Conservation (phyloP, 106 monocot genomes). For the Chionographis japonica region DNA sequence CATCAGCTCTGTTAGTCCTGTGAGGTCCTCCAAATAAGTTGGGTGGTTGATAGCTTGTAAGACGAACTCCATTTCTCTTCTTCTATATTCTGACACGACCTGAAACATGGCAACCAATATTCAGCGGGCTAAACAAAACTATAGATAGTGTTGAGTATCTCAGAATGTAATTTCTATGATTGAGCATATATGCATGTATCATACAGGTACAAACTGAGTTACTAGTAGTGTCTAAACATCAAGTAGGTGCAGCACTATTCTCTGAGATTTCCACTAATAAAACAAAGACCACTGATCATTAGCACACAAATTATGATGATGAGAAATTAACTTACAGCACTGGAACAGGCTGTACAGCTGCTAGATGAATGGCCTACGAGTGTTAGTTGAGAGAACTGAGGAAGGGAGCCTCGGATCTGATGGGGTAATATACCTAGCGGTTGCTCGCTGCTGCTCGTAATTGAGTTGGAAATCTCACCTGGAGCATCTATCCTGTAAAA, state of each 20-base stretch:
- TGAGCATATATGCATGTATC: too few relatives aligned
- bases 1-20: conserved; percentile 86
- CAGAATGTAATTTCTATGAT: too few relatives aligned
- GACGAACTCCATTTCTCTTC: conserved; percentile 77
- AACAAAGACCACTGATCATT: too few relatives aligned
- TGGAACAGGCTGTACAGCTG: conserved; percentile 80
- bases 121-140: too few relatives aligned
- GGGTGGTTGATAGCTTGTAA: conserved; percentile 84
- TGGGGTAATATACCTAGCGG: conserved; percentile 91
- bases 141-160: too few relatives aligned
- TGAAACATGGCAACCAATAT: conserved; percentile 16
- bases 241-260: too few relatives aligned
- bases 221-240: too few relatives aligned
- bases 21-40: conserved; percentile 85
- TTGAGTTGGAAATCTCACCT: conserved; percentile 63
- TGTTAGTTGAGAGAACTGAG: conserved; percentile 72
- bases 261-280: too few relatives aligned
- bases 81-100: conserved; percentile 88
- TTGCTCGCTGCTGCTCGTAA: conserved; percentile 30
- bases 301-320: too few relatives aligned
- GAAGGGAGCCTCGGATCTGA: conserved; percentile 80
- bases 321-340: conserved; percentile 47
- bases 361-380: conserved; percentile 76
- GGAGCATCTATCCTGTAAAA: conserved; percentile 75
- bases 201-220: too few relatives aligned